phyloP scores from a whole-genome alignment of 148 eudicot species.

The Amaranthus palmeri region DNA sequence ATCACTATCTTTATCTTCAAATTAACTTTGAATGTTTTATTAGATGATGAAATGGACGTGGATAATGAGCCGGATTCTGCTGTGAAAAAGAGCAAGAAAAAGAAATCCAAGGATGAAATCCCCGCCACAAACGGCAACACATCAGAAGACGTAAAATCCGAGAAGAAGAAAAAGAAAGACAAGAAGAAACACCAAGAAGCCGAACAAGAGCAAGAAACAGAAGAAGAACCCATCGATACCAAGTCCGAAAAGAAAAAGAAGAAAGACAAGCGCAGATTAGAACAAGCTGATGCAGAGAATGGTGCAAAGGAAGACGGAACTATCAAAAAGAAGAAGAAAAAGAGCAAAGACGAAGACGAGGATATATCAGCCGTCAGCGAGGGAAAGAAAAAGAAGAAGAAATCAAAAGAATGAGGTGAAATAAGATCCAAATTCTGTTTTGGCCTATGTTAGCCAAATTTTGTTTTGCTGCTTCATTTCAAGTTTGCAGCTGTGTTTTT shows the following conservation, averaged over 20 bases:
- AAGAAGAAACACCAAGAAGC: too few species aligned
- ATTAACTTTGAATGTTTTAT: not conserved
- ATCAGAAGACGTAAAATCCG: constrained; percentile 20
- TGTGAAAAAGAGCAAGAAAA: constrained; percentile 70
- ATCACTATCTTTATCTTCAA: not conserved
- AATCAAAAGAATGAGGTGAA: constrained; percentile 30
- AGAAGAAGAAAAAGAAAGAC: constrained; percentile 32
- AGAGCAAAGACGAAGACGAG: constrained; percentile 40
- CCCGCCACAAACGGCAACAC: constrained; percentile 15
- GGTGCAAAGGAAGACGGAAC: constrained; percentile 35
- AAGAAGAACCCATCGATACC: constrained; percentile 26
- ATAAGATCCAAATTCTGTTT: not conserved
- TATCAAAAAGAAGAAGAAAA: constrained; percentile 35
- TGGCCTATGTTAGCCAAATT: not conserved
- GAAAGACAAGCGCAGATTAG: constrained; percentile 57
- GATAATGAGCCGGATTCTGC: constrained; percentile 39
- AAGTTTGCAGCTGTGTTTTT: too few species aligned
- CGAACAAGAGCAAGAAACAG: constrained; percentile 16
- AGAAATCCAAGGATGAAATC: constrained; percentile 51
- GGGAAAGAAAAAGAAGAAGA: constrained; percentile 64
- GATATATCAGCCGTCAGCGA: constrained; percentile 38
- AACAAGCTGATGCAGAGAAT: constrained; percentile 28
- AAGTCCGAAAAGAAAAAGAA: constrained; percentile 65
- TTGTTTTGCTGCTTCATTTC: not conserved
- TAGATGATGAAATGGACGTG: not conserved